Evolutionary conservation across 495 filamentous ascomycete genomes (phyloP).

Genomic region (Neurospora sublineolata): DNA sequence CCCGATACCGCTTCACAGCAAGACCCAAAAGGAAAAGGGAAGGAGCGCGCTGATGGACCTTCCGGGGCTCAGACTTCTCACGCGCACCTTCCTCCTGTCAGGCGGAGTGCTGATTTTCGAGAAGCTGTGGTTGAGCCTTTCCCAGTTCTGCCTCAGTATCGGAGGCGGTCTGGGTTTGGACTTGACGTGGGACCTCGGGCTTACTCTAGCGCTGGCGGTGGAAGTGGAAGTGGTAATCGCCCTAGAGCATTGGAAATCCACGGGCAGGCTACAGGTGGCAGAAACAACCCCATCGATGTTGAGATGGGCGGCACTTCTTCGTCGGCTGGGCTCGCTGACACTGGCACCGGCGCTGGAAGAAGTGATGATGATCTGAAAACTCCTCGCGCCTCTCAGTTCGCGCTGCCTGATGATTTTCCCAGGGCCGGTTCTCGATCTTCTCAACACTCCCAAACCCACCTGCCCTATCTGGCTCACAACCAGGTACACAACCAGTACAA

Average conservation of each 20-base stretch:
- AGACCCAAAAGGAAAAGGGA: slow-evolving; percentile 3
- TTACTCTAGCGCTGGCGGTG: neutral
- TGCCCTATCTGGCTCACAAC: neutral
- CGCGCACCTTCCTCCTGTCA: neutral
- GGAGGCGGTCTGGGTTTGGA: neutral
- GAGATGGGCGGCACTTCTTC: neutral
- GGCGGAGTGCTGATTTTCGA: neutral
- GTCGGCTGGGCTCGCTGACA: neutral
- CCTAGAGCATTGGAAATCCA: neutral
- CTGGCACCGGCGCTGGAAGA: neutral
- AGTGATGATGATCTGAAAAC: neutral
- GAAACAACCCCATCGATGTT: neutral
- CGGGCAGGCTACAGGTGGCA: neutral
- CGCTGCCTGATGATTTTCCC: neutral
- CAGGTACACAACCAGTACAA: neutral
- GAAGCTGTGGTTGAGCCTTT: neutral
- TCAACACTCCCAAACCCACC: neutral
- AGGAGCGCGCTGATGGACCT: neutral
- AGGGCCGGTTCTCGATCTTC: neutral
- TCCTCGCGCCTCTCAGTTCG: neutral
- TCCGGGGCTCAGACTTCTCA: neutral
- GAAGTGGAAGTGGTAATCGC: neutral
- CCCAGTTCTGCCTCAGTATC: neutral
- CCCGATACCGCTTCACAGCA: neutral
- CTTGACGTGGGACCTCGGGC: neutral